Evolutionary conservation across 2,329 filamentous ascomycete genomes (phyloP).

Genomic region (Fusarium napiforme): DNA sequence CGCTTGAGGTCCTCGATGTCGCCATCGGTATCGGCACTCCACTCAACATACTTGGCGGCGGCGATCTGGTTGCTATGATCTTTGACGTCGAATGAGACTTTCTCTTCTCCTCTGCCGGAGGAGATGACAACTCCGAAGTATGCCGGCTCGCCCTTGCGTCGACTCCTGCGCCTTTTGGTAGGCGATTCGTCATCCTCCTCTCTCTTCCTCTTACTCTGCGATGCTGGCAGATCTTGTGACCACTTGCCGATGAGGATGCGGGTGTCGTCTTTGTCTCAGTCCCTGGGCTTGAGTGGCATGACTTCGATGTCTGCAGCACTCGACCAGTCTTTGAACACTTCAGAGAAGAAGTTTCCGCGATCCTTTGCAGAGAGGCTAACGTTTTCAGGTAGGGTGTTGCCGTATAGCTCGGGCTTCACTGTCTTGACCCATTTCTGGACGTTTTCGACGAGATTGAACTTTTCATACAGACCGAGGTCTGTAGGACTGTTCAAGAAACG

Average conservation of each 20-base stretch:
- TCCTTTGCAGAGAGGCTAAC: neutral
- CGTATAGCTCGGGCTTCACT: accelerated
- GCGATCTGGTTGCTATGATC: neutral
- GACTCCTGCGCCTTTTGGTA: neutral
- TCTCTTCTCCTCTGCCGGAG: neutral
- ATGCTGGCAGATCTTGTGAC: neutral
- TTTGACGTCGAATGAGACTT: neutral
- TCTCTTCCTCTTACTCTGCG: accelerated
- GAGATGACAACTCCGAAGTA: neutral
- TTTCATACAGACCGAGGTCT: neutral
- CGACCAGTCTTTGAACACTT: accelerated
- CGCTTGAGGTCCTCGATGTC: neutral
- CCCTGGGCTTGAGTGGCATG: neutral
- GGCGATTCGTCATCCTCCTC: neutral
- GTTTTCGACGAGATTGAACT: neutral
- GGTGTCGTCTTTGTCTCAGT: accelerated
- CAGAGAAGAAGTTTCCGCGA: too few relatives aligned
- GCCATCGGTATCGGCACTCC: neutral
- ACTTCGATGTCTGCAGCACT: neutral
- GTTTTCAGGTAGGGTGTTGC: accelerated
- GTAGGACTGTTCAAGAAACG: neutral
- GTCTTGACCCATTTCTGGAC: neutral
- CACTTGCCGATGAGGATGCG: neutral
- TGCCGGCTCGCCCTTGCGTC: neutral
- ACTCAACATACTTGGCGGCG: neutral